Evolutionary conservation across 768 basidiomycete species (phyloP).

Genomic region (Glaciozyma antarctica): DNA sequence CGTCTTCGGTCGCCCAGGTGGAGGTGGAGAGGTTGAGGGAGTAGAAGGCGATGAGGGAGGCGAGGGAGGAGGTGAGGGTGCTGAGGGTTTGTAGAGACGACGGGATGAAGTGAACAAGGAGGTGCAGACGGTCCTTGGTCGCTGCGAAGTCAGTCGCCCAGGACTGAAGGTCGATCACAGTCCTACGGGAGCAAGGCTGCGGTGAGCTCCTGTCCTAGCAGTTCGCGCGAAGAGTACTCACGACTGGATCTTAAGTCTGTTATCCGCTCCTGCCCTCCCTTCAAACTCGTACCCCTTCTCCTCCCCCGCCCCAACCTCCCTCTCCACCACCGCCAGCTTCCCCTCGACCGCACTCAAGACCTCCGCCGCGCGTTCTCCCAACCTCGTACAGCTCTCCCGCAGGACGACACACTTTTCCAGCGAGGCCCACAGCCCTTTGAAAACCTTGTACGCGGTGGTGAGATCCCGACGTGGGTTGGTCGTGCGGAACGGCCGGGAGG

Average conservation of each 20-base stretch:
- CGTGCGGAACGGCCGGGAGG: not conserved
- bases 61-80: conserved; percentile 10
- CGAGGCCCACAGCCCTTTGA: conserved; percentile 3
- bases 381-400: not conserved
- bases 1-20: conserved; percentile 8
- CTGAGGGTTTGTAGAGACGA: not conserved
- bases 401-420: conserved; percentile 10
- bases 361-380: conserved; percentile 11
- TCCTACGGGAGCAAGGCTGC: not conserved
- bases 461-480: conserved; percentile 16
- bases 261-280: not conserved
- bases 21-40: conserved; percentile 5
- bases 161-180: conserved; percentile 18
- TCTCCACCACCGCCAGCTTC: conserved; percentile 1
- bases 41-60: conserved; percentile 8
- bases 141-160: conserved; percentile 18
- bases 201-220: not conserved
- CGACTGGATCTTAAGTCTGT: conserved; percentile 20
- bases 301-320: not conserved
- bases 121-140: conserved; percentile 4
- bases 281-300: conserved; percentile 21
- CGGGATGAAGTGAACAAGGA: conserved; percentile 15
- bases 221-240: not conserved
- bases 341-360: conserved; percentile 2
- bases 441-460: not conserved